Evolutionary conservation across 2,329 filamentous ascomycete species (phyloP).

Genomic region (Metarhizium album): DNA sequence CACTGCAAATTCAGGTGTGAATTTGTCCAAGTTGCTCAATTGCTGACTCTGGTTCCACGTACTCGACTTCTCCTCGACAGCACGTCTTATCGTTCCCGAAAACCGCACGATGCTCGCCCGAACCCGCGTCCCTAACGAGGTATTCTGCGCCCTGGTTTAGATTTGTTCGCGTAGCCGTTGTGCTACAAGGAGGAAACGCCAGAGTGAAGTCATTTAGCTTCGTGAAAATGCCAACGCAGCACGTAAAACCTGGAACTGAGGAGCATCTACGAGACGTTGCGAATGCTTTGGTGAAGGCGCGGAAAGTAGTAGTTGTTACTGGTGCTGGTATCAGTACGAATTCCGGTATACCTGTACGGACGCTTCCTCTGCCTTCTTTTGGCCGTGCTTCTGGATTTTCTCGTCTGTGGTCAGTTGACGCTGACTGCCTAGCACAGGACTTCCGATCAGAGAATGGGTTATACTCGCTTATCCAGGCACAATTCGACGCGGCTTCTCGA

Average conservation of each 20-base stretch:
- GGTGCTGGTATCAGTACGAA: conserved; percentile 68
- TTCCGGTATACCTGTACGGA: conserved; percentile 57
- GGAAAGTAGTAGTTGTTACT: conserved; percentile 61
- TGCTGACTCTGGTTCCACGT: background rate
- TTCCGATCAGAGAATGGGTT: conserved; percentile 64
- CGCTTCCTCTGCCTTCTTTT: background rate
- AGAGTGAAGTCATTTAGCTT: background rate
- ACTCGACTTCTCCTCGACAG: background rate
- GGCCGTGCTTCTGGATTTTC: background rate
- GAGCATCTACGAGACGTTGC: conserved; percentile 54
- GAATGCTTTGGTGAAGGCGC: conserved; percentile 50
- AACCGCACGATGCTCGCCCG: background rate
- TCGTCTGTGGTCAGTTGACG: background rate
- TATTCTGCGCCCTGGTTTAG: background rate
- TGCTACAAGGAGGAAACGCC: background rate
- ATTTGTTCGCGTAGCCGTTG: background rate
- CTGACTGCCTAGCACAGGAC: conserved; percentile 37
- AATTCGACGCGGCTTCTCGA: conserved; percentile 45
- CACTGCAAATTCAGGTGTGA: background rate
- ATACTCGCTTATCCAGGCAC: conserved; percentile 60
- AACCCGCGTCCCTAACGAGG: background rate
- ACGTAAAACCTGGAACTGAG: conserved; percentile 40
- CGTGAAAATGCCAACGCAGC: conserved; percentile 45
- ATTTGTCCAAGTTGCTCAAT: background rate
- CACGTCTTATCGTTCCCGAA: background rate